Conservation (phyloP, 371 early-diverging fungal genomes). For the Capillidium rhysosporum region DNA sequence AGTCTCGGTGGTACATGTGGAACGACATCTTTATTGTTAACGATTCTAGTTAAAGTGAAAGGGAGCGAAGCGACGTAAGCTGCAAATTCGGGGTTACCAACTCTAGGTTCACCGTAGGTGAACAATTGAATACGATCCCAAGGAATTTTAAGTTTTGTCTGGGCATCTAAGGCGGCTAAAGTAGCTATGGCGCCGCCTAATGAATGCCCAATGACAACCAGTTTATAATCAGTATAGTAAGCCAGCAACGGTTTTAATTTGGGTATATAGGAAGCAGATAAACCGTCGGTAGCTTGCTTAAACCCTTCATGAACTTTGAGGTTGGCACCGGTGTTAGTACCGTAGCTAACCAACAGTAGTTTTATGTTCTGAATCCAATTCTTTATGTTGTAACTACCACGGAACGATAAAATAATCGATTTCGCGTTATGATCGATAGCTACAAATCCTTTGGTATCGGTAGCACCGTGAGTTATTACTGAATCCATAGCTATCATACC, state of each 20-base stretch:
- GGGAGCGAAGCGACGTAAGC: slow-evolving; percentile 13
- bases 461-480: not conserved
- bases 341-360: not conserved
- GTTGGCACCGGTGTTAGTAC: not conserved
- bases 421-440: not conserved
- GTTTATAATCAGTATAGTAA: slow-evolving; percentile 6
- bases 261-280: not conserved
- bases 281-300: not conserved
- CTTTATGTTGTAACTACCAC: not conserved
- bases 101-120: slow-evolving; percentile 21
- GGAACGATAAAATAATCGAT: not conserved
- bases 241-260: not conserved
- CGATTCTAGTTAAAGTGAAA: slow-evolving; percentile 17
- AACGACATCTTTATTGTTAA: slow-evolving; percentile 24
- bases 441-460: not conserved
- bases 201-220: slow-evolving; percentile 8
- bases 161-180: not conserved
- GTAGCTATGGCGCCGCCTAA: slow-evolving; percentile 7
- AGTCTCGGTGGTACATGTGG: slow-evolving; percentile 26
- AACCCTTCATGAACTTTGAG: not conserved
- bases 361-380: slow-evolving; percentile 3
- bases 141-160: not conserved
- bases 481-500: not conserved
- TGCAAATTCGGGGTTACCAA: slow-evolving; percentile 24
- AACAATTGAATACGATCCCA: not conserved